A percentile compares a stretch with the other conserved stretches of the same genome.
Conservation (phyloP, 305 asterid genomes). For the Rubia peregrina region DNA sequence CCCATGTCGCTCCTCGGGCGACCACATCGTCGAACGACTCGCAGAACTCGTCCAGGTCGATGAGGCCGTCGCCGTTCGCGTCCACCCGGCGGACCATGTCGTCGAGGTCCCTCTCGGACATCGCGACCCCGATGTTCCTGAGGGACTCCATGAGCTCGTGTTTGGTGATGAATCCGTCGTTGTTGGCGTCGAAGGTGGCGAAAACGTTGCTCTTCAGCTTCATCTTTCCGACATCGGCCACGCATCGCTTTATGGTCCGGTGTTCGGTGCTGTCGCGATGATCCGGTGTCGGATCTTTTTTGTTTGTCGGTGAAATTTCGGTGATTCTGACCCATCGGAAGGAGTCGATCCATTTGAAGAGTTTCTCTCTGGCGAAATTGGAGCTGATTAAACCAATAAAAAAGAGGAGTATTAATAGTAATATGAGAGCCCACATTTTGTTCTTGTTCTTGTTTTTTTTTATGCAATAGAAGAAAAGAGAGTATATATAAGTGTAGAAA, state of each 20-base stretch:
- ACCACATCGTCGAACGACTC: conserved; percentile 38
- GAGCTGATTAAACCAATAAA: conserved; percentile 36
- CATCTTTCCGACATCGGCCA: conserved; percentile 4
- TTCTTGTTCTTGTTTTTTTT: conserved; percentile 6
- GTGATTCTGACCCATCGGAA: neutral
- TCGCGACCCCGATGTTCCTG: conserved; percentile 51
- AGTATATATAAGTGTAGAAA: too few relatives aligned
- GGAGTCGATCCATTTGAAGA: conserved; percentile 26
- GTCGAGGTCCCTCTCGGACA: conserved; percentile 48
- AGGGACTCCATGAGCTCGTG: conserved; percentile 57
- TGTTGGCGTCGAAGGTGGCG: conserved; percentile 68
- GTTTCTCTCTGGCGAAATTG: conserved; percentile 27
- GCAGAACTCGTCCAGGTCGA: conserved; percentile 68
- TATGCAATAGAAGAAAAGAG: neutral
- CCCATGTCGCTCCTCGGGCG: conserved; percentile 12
- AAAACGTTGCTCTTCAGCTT: conserved; percentile 35
- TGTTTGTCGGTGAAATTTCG: too few relatives aligned
- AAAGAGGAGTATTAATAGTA: conserved; percentile 38
- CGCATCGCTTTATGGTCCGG: neutral
- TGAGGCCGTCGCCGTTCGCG: conserved; percentile 57
- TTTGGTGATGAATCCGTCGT: conserved; percentile 64
- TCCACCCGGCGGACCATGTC: conserved; percentile 64
- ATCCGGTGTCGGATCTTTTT: too few relatives aligned
- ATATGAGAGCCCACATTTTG: conserved; percentile 33
- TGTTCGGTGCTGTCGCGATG: neutral